phyloP scores from a whole-genome alignment of 2,329 filamentous ascomycete genomes.

The Metarhizium robertsii region DNA sequence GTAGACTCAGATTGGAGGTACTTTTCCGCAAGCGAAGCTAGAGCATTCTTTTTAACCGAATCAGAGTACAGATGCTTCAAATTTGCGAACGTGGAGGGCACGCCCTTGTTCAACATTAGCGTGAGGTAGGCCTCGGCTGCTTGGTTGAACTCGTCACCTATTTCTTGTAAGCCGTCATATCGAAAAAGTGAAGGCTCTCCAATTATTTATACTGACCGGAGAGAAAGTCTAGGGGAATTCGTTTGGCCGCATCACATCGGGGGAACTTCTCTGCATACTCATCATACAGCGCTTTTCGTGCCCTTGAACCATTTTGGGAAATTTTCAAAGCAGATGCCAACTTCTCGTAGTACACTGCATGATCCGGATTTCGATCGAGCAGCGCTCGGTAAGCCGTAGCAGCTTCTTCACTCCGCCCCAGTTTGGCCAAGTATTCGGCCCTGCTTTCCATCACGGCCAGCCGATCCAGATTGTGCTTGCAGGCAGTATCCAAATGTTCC shows the following conservation, averaged over 20 bases:
- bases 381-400: constrained; percentile 71
- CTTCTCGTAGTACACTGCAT: constrained; percentile 74
- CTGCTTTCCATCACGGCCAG: constrained; percentile 77
- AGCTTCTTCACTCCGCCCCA: constrained; percentile 72
- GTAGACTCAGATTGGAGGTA: constrained; percentile 57
- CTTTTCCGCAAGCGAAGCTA: constrained; percentile 67
- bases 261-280: constrained; percentile 74
- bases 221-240: constrained; percentile 84
- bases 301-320: constrained; percentile 44
- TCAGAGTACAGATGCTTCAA: constrained; percentile 87
- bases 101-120: constrained; percentile 81
- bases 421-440: constrained; percentile 72
- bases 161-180: background rate
- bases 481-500: constrained; percentile 71
- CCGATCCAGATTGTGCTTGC: constrained; percentile 73
- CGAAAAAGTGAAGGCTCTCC: background rate
- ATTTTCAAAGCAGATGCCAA: constrained; percentile 63
- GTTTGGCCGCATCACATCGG: constrained; percentile 73
- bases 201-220: constrained; percentile 40
- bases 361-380: constrained; percentile 80
- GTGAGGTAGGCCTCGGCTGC: constrained; percentile 73
- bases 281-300: constrained; percentile 61
- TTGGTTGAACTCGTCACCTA: constrained; percentile 68
- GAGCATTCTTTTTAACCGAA: constrained; percentile 62
- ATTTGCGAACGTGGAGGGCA: constrained; percentile 94